phyloP scores from a whole-genome alignment of 1,284 basidiomycete genomes.

The Schizophyllum commune region DNA sequence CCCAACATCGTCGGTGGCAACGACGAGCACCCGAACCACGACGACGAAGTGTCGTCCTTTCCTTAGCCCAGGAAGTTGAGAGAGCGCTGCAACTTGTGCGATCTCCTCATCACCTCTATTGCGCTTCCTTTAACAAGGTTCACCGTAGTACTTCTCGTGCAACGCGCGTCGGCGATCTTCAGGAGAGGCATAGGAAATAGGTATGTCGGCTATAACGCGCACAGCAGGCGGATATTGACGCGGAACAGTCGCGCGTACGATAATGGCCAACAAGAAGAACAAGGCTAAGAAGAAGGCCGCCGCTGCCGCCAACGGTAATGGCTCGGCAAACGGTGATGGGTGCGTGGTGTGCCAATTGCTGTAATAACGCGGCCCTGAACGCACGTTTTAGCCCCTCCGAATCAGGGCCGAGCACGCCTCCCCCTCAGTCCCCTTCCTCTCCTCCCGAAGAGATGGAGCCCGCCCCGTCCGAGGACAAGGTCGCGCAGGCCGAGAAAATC shows the following conservation, averaged over 20 bases:
- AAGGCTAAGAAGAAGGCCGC: slow-evolving; percentile 21
- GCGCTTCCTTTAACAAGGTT: too few species aligned
- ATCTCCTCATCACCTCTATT: too few species aligned
- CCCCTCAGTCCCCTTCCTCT: slow-evolving; percentile 12
- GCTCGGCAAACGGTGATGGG: slow-evolving; percentile 16
- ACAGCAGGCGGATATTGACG: neutral
- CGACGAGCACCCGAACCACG: neutral
- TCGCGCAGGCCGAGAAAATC: slow-evolving; percentile 45
- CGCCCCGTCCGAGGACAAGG: slow-evolving; percentile 13
- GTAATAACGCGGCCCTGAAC: neutral
- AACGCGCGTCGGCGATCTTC: too few species aligned
- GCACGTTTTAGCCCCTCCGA: slow-evolving; percentile 5
- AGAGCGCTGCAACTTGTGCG: too few species aligned
- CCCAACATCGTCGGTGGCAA: neutral
- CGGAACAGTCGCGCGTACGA: neutral
- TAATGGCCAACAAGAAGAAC: slow-evolving; percentile 33
- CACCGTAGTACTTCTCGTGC: too few species aligned
- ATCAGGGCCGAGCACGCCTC: slow-evolving; percentile 7
- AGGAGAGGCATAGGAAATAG: neutral
- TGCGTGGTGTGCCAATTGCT: neutral
- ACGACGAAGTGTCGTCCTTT: too few species aligned
- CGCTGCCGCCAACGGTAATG: slow-evolving; percentile 1
- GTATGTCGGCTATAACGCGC: neutral
- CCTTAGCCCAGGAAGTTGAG: too few species aligned
- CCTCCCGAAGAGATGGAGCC: slow-evolving; percentile 14